Conservation (phyloP, 345 rosid genomes). For the Rhizophora mangle region DNA sequence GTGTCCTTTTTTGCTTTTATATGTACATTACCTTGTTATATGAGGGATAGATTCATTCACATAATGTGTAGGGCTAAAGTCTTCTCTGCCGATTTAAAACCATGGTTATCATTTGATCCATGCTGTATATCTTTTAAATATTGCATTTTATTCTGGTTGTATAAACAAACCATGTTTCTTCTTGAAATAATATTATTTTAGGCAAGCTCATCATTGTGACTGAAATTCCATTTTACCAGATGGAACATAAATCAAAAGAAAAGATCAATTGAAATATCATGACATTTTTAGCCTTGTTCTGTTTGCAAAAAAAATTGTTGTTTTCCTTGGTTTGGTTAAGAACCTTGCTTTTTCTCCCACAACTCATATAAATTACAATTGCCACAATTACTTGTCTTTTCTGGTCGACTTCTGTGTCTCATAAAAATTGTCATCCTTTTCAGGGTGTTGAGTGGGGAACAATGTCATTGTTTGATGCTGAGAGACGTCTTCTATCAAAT, state of each 20-base stretch:
- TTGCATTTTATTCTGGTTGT: too few species aligned
- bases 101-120: neutral
- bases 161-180: too few species aligned
- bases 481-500: conserved; percentile 86
- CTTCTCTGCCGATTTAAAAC: neutral
- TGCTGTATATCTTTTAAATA: too few species aligned
- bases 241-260: too few species aligned
- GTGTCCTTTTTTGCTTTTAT: too few species aligned
- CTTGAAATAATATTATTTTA: too few species aligned
- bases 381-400: neutral
- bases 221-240: too few species aligned
- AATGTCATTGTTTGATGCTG: conserved; percentile 63
- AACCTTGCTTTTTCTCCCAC: neutral
- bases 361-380: too few species aligned
- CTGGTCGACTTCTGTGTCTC: neutral
- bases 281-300: neutral
- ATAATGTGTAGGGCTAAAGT: neutral
- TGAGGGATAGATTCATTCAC: neutral
- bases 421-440: conserved; percentile 5
- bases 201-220: too few species aligned
- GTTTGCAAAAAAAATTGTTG: neutral
- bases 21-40: too few species aligned
- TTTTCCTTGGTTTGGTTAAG: neutral
- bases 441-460: conserved; percentile 90
- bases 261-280: neutral